Evolutionary conservation across 108 stramenopile species (phyloP).

Genomic region (Fistulifera pelliculosa): DNA sequence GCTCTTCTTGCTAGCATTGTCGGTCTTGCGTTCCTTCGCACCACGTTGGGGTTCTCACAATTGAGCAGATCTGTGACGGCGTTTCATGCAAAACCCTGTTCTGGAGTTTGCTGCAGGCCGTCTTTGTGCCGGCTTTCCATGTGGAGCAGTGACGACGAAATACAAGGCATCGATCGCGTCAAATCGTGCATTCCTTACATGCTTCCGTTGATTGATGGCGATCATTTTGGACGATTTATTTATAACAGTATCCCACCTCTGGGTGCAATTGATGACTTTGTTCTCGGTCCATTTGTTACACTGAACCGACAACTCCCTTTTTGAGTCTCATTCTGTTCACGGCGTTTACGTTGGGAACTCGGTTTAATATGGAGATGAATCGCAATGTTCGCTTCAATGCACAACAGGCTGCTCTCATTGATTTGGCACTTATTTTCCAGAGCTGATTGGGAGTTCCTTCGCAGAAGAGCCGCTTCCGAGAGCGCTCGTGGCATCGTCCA

Average conservation of each 20-base stretch:
- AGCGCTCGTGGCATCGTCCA: conserved; percentile 36
- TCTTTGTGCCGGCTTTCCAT: conserved; percentile 10
- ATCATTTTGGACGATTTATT: conserved; percentile 63
- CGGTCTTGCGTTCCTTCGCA: too few species aligned
- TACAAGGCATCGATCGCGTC: conserved; percentile 20
- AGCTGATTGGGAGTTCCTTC: conserved; percentile 44
- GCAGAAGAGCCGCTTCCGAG: conserved; percentile 29
- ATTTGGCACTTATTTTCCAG: conserved; percentile 58
- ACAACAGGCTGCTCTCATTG: conserved; percentile 74
- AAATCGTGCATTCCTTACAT: conserved; percentile 43
- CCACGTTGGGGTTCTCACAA: too few species aligned
- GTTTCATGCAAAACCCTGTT: too few species aligned
- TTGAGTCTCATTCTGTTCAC: conserved; percentile 52
- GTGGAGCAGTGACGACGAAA: conserved; percentile 32
- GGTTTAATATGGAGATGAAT: conserved; percentile 38
- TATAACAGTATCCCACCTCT: conserved; percentile 65
- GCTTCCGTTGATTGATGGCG: conserved; percentile 43
- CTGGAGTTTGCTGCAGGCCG: not conserved
- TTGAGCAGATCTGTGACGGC: too few species aligned
- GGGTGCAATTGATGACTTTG: conserved; percentile 38
- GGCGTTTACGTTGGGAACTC: conserved; percentile 48
- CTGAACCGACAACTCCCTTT: conserved; percentile 44
- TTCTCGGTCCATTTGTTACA: conserved; percentile 47
- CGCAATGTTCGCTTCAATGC: conserved; percentile 68
- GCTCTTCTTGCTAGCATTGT: too few species aligned